A percentile compares a stretch with the other conserved stretches of the same genome.
phyloP scores from a whole-genome alignment of 2,329 filamentous ascomycete genomes.

The Arachnomyces sp. region DNA sequence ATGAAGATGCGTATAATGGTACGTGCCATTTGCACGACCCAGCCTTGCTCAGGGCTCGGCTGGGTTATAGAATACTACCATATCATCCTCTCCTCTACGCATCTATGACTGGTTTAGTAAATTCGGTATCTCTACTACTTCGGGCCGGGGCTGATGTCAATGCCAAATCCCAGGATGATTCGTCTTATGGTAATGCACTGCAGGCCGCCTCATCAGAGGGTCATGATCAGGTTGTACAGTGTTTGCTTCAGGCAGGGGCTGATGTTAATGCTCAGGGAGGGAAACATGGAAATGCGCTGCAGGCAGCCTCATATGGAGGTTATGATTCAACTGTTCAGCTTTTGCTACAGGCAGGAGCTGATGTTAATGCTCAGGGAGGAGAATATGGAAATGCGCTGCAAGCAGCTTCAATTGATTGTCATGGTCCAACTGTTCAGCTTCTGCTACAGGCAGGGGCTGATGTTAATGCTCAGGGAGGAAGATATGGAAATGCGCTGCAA shows the following conservation, averaged over 20 bases:
- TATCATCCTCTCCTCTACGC: not conserved
- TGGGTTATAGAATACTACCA: not conserved
- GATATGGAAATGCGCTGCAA: constrained; percentile 2
- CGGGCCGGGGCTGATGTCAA: not conserved
- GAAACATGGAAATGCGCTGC: constrained; percentile 5
- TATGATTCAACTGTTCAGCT: constrained; percentile 20
- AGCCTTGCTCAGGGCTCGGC: not conserved
- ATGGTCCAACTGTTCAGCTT: constrained; percentile 9
- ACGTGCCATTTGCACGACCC: not conserved
- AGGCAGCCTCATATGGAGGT: constrained; percentile 18
- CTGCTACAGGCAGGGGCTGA: constrained; percentile 14
- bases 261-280: constrained; percentile 5
- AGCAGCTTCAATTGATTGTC: constrained; percentile 12
- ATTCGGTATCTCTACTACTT: not conserved
- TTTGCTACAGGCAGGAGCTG: constrained; percentile 22
- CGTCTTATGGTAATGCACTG: constrained; percentile 5
- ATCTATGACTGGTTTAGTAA: not conserved
- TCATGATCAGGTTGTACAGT: constrained; percentile 6
- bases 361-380: constrained; percentile 18
- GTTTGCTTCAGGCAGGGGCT: constrained; percentile 10
- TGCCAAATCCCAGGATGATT: too few relatives aligned
- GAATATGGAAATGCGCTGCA: constrained; percentile 12
- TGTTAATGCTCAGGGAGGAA: constrained; percentile 5
- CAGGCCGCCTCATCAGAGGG: constrained; percentile 2
- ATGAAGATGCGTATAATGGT: not conserved